phyloP scores from a whole-genome alignment of 2,329 filamentous ascomycete species.

The Apiospora hydei region DNA sequence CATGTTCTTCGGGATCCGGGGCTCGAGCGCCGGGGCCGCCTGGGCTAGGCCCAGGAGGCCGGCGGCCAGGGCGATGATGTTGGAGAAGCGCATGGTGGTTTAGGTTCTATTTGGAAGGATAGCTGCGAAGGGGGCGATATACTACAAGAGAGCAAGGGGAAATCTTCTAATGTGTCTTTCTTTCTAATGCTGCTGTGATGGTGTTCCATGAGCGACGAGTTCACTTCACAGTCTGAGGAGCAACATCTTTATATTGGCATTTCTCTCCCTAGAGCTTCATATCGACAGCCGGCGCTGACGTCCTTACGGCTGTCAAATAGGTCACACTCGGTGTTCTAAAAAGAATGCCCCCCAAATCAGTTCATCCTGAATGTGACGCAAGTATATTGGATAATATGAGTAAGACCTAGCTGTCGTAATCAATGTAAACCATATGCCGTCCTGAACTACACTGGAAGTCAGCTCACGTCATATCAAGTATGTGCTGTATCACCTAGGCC shows the following conservation, averaged over 20 bases:
- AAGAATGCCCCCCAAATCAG: neutral
- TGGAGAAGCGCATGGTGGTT: neutral
- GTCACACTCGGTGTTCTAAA: neutral
- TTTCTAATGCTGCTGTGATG: neutral
- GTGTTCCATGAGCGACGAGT: neutral
- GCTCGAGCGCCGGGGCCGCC: neutral
- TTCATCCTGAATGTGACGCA: neutral
- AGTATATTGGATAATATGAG: too few species aligned
- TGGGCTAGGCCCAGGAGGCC: neutral
- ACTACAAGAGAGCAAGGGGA: neutral
- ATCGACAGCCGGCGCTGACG: neutral
- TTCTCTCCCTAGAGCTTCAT: neutral
- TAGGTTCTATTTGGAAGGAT: neutral
- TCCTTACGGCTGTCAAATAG: neutral
- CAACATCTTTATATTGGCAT: neutral
- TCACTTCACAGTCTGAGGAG: neutral
- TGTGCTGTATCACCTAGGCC: too few species aligned
- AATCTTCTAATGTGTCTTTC: neutral
- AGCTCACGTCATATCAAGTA: too few species aligned
- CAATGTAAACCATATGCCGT: too few species aligned
- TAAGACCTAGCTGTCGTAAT: too few species aligned
- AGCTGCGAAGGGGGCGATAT: neutral
- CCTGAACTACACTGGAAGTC: too few species aligned
- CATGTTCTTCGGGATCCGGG: constrained; percentile 2
- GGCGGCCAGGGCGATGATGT: neutral